Base-by-base conservation (phyloP, 1,139 yeast species). In the Sugiyamaella xylanicola region DNA sequence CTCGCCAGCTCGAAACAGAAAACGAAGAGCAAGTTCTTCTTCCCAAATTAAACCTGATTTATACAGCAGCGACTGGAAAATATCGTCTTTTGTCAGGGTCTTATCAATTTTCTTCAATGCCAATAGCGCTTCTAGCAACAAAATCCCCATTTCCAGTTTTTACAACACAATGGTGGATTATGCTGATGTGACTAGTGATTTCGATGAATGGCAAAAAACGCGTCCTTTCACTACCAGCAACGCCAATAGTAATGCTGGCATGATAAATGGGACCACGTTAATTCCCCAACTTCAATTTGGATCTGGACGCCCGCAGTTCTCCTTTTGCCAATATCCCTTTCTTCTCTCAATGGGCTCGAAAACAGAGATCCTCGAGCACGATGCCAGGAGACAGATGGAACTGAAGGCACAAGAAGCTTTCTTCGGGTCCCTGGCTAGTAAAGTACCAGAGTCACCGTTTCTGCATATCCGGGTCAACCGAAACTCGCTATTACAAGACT, bases 381-480 rank as follows among this genome's bases (percentile, higher is more conserved):
- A 91, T 66, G 91, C 95, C 0, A 80, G 84, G 57, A 73, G 88
- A 42, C 87, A 84, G 56, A 90, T 92, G 96, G 95, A 87, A 64
- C 74, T 87, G 55, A 85, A 86, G 66, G 97, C 96, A 0, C 96
- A 90, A 64, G 95, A 89, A 66, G 96, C 97, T 0, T 90, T 91
- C 64, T 80, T 91, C 48, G 82, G 80, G 54, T 85, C 96, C 0
- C 68, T 90, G 32, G 89, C 86, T 63, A 79, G 81, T 54, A 76
- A 84, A 55, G 76, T 78, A 21, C 81, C 82, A 0, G 72, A 85
- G 41, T 89, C 86, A 63, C 86, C 91, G 4, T 82, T 85, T 68
- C 80, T 91, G 63, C 78, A 81, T 60, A 78, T 93, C 2, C 75
- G 77, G 45, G 86, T 93, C 0, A 76, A 96, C 59, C 77, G 99